Evolutionary conservation across 305 asterid genomes (phyloP), one percentile per base, ranked within the genome.

Genomic region (Fraxinus latifolia): DNA sequence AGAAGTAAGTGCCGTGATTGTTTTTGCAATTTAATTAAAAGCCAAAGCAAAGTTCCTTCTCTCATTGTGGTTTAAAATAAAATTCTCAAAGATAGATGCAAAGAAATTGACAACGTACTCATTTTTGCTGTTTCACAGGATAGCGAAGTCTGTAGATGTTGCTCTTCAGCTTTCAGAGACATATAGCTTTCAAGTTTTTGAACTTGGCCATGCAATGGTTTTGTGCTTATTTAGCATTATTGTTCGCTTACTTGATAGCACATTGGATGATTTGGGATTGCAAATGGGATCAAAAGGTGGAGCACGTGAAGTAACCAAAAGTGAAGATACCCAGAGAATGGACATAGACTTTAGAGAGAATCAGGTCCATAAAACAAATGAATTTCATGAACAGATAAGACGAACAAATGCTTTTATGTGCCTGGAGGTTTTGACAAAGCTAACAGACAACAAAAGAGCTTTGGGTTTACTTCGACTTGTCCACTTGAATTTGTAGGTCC

Each of bases 401-500:
- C 17, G 21, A 68, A 29, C 36, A 11, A 68, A 27, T 68, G 5
- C 37, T 68, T 27, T 2, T 68, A 12, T 68, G 39, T 68, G 31
- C 74, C 37, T 68, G 74, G 74, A 68, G 21, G 37, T 68, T 68
- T 68, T 68, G 74, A 68, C 74, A 14, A 68, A 68, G 74, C 39
- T 68, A 68, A 68, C 74, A 19, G 74, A 29, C 37, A 68, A 68
- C 37, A 68, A 29, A 68, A 68, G 19, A 29, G 74, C 37, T 68
- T 34, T 68, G 74, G 74, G 21, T 29, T 68, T 68, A 27, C 74
- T 68, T 29, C 74, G 74, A 29, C 37, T 68, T 68, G 74, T 68
- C 29, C 74, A 68, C 37, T 29, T 68, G 74, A 68, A 68, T 68
- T 29, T 68, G 74, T 68, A 27, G 14, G 74, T 68, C 37, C 74